Evolutionary conservation across 1,284 basidiomycete genomes (phyloP), one percentile per base, ranked within the genome.

Genomic region (Apiotrichum sp.): DNA sequence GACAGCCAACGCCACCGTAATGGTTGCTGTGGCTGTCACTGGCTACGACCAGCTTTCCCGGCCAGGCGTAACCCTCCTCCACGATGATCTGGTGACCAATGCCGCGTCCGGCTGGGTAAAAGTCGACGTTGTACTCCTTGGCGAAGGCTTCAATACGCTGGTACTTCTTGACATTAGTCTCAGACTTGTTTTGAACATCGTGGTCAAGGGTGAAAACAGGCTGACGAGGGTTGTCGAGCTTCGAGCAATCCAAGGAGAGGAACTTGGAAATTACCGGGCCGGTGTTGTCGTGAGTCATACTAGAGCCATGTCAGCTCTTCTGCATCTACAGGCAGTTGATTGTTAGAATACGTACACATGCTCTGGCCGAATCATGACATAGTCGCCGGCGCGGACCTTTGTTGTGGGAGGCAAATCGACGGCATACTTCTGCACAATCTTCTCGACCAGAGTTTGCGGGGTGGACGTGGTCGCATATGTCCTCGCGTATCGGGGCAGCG

Each of bases 191-290:
- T 76, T 98, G 95, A 0, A 98, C 93, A 70, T 99, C 96, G 75
- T 99, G 95, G 73, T 98, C 95, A 41, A 99, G 84, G 2, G 95
- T 93, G 78, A 97, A 98, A 39, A 98, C 93, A 4, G 89, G 86
- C 63, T 73, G 73, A 46, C 79, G 80, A 3, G 88, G 84, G 71
- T 95, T 85, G 64, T 86, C 81, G 62, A 98, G 87, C 63, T 82
- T 84, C 6, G 86, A 93, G 48, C 92, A 95, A 22, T 92, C 91
- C 62, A 98, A 92, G 6, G 92, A 92, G 60, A 89, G 88, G 81
- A 98, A 99, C 76, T 95, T 95, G 70, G 88, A 87, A 61, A 98
- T 96, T 65, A 98, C 93, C 3, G 95, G 95, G 0, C 93, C 95
- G 10, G 95, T 98, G 76, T 98, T 98, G 73, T 98, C 93, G 69